phyloP scores from a whole-genome alignment of 1,284 basidiomycete genomes.

The Cryptococcus floricola region DNA sequence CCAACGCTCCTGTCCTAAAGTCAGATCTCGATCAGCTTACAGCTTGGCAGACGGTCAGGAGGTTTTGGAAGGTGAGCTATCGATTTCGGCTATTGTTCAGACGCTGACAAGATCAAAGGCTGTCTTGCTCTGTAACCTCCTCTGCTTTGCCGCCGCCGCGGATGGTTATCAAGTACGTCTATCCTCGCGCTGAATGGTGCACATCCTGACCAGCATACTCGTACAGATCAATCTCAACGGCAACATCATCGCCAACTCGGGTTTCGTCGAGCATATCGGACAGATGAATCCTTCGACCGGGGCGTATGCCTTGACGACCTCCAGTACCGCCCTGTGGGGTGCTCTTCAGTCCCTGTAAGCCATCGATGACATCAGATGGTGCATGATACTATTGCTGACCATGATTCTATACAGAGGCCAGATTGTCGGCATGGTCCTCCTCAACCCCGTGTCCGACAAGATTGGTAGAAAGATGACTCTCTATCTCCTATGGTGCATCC shows the following conservation, averaged over 20 bases:
- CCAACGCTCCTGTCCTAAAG: constrained; percentile 10
- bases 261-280: constrained; percentile 12
- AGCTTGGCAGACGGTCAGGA: constrained; percentile 10
- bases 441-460: constrained; percentile 12
- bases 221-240: constrained; percentile 15
- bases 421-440: constrained; percentile 11
- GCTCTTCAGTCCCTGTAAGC: constrained; percentile 14
- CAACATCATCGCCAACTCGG: constrained; percentile 19
- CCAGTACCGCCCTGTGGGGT: constrained; percentile 12
- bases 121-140: constrained; percentile 11
- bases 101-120: constrained; percentile 1
- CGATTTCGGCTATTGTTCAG: not conserved
- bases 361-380: not conserved
- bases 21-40: constrained; percentile 14
- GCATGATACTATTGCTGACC: not conserved
- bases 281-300: constrained; percentile 1
- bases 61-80: constrained; percentile 14
- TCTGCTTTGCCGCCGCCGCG: constrained; percentile 19
- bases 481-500: constrained; percentile 13
- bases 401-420: constrained; percentile 8
- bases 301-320: constrained; percentile 4
- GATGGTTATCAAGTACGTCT: constrained; percentile 18
- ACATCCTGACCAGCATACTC: not conserved
- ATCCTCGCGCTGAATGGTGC: not conserved
- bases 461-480: constrained; percentile 15